Evolutionary conservation across 2,329 filamentous ascomycete genomes (phyloP).

Genomic region (Xylaria sp.): DNA sequence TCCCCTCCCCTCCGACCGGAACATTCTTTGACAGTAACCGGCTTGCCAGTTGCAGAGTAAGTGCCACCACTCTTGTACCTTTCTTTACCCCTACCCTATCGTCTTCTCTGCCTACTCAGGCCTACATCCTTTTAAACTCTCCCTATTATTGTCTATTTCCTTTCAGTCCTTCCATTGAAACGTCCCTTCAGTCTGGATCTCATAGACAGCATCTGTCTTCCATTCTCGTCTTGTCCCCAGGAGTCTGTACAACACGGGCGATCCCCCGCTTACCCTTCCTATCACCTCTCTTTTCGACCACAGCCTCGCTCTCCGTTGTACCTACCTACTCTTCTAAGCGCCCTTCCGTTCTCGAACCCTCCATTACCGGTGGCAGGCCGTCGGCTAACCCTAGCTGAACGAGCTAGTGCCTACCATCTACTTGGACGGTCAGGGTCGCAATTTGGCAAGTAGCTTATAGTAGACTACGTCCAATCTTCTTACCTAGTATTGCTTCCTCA

Average conservation of each 20-base stretch:
- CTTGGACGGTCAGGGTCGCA: conserved; percentile 16
- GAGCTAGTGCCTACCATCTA: conserved; percentile 23
- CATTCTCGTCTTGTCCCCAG: conserved; percentile 6
- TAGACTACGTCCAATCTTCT: conserved; percentile 12
- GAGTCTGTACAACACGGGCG: conserved; percentile 19
- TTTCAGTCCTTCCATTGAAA: not conserved
- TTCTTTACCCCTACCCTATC: not conserved
- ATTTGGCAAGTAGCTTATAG: conserved; percentile 17
- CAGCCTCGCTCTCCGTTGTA: conserved; percentile 22
- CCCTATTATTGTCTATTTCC: conserved; percentile 1
- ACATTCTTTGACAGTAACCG: not conserved
- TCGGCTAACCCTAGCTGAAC: conserved; percentile 31
- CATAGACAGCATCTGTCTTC: conserved; percentile 4
- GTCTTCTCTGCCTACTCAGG: not conserved
- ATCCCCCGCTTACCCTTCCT: conserved; percentile 9
- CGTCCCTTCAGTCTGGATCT: not conserved
- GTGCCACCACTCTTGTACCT: conserved; percentile 14
- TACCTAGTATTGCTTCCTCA: conserved; percentile 14
- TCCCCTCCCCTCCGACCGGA: not conserved
- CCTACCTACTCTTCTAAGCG: conserved; percentile 22
- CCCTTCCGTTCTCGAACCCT: conserved; percentile 14
- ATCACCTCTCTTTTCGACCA: conserved; percentile 10
- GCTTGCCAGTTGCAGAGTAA: conserved; percentile 19
- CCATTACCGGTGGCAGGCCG: conserved; percentile 13
- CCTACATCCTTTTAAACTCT: conserved; percentile 3